A percentile compares a stretch with the other conserved stretches of the same genome.
phyloP scores from a whole-genome alignment of 371 early-diverging fungal species.

The Mortierella polycephala region DNA sequence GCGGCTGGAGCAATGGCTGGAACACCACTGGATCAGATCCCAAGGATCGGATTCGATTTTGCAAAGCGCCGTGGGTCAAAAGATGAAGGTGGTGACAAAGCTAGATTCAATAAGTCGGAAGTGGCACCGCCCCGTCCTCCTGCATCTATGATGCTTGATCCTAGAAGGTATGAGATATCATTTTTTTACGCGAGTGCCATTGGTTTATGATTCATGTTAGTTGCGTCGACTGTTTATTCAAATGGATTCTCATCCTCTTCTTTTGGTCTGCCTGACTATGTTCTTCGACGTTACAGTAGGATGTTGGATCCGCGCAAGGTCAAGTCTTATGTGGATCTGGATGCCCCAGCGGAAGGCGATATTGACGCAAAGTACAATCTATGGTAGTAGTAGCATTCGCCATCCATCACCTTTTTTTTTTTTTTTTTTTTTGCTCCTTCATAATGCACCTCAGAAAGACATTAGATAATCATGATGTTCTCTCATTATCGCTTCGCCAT shows the following conservation, averaged over 20 bases:
- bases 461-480: not conserved
- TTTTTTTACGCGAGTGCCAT: too few species aligned
- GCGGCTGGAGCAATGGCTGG: constrained; percentile 58
- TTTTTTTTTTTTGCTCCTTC: constrained; percentile 1
- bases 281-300: constrained; percentile 12
- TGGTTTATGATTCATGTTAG: not conserved
- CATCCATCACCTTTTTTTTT: not conserved
- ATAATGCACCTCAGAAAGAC: not conserved
- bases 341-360: constrained; percentile 89
- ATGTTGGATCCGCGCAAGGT: constrained; percentile 76
- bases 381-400: constrained; percentile 24
- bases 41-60: constrained; percentile 72
- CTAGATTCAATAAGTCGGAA: constrained; percentile 21
- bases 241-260: not conserved
- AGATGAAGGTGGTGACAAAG: constrained; percentile 24
- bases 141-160: constrained; percentile 36
- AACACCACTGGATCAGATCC: constrained; percentile 75
- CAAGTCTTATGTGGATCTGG: constrained; percentile 89
- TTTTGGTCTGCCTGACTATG: not conserved
- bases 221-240: too few species aligned
- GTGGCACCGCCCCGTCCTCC: constrained; percentile 30
- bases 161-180: constrained; percentile 34
- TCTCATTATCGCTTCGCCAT: not conserved
- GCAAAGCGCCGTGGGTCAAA: constrained; percentile 45
- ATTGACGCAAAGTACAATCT: constrained; percentile 66